These are phyloP conservation scores for Linnemannia exigua DNA, from an alignment of 192 early-diverging fungal genomes.

Conservation along the genomic window DNA sequence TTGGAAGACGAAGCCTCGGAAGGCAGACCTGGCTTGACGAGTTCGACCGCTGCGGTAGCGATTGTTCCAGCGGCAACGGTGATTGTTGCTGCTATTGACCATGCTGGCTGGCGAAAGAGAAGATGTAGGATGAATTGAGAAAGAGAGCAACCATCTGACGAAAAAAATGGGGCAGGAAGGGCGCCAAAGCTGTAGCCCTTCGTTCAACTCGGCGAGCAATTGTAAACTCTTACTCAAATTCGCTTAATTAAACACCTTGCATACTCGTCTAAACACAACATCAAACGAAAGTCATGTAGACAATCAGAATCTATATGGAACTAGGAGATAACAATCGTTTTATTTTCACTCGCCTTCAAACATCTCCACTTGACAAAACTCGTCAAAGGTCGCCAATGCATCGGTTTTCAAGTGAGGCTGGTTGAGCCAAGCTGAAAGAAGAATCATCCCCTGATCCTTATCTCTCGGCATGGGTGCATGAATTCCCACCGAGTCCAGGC, in stretches of 20 bases:
- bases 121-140: background rate
- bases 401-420: slow-evolving; percentile 52
- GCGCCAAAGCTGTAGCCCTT: background rate
- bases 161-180: background rate
- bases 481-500: background rate
- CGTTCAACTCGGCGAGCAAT: background rate
- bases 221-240: background rate
- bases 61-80: background rate
- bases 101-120: background rate
- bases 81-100: background rate
- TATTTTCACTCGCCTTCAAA: slow-evolving; percentile 27
- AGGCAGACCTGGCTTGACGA: background rate
- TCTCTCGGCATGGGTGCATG: slow-evolving; percentile 29
- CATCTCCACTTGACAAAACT: slow-evolving; percentile 57
- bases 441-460: slow-evolving; percentile 57
- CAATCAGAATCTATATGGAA: too few species aligned
- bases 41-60: background rate
- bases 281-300: too few species aligned
- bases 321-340: background rate
- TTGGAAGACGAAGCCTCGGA: background rate
- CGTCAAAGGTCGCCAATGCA: slow-evolving; percentile 49
- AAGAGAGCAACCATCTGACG: background rate
- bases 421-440: slow-evolving; percentile 62
- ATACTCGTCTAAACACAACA: background rate
- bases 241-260: too few species aligned